These are phyloP conservation scores for Venturiaceae sp. DNA, from an alignment of 2,329 filamentous ascomycete species.

Conservation along the genomic window DNA sequence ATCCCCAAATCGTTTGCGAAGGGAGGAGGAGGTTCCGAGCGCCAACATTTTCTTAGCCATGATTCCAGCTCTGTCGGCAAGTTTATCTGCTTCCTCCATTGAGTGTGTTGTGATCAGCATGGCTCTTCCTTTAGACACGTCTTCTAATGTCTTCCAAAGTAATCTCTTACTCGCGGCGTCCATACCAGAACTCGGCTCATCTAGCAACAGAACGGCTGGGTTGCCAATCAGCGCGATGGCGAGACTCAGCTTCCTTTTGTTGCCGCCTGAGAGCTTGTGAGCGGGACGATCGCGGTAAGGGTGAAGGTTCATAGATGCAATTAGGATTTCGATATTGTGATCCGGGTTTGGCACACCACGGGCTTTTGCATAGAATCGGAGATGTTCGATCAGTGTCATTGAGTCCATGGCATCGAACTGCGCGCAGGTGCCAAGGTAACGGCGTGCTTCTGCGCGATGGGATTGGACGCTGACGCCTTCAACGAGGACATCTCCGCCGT, in stretches of 20 bases:
- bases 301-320: constrained; percentile 70
- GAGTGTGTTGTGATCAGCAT: constrained; percentile 85
- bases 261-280: constrained; percentile 72
- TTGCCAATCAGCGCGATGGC: constrained; percentile 92
- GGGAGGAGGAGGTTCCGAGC: constrained; percentile 62
- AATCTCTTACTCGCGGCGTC: constrained; percentile 84
- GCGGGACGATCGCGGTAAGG: constrained; percentile 68
- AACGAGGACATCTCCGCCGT: constrained; percentile 55
- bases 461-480: constrained; percentile 67
- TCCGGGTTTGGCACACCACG: constrained; percentile 67
- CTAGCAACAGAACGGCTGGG: constrained; percentile 74
- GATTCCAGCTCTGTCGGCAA: constrained; percentile 77
- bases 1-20: constrained; percentile 69
- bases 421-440: constrained; percentile 81
- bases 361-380: constrained; percentile 78
- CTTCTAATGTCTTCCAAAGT: constrained; percentile 81
- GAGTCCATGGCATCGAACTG: constrained; percentile 69
- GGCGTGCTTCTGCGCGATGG: constrained; percentile 61
- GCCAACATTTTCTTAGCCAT: constrained; percentile 80
- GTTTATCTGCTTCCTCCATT: constrained; percentile 90
- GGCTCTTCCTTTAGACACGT: constrained; percentile 66
- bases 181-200: constrained; percentile 82
- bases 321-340: constrained; percentile 67
- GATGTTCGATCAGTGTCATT: constrained; percentile 82
- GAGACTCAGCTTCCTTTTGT: constrained; percentile 84